Conservation (phyloP, 371 early-diverging fungal species). For the Thermomucor indicae-seudaticae region DNA sequence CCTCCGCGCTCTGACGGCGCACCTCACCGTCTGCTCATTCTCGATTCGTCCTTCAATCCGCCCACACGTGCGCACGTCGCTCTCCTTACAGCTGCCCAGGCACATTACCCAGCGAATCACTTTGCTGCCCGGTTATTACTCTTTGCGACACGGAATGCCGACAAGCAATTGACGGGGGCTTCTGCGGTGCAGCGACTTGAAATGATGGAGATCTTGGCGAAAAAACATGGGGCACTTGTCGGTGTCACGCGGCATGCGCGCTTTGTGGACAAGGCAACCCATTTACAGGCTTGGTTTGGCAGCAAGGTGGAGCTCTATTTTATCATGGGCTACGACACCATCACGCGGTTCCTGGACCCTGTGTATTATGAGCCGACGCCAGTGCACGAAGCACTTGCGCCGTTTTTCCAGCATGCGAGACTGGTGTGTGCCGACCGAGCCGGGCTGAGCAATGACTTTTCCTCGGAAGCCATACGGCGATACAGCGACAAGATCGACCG, state of each 20-base stretch:
- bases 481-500: conserved; percentile 12
- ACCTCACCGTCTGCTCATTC: conserved; percentile 24
- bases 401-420: conserved; percentile 43
- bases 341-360: conserved; percentile 56
- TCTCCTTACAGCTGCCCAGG: conserved; percentile 20
- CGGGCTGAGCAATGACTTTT: conserved; percentile 13
- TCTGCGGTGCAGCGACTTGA: conserved; percentile 38
- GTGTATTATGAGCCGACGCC: conserved; percentile 48
- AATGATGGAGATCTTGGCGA: conserved; percentile 54
- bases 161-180: conserved; percentile 53
- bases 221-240: conserved; percentile 28
- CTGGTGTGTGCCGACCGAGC: conserved; percentile 51
- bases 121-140: conserved; percentile 48
- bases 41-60: conserved; percentile 69
- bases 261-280: conserved; percentile 57
- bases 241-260: conserved; percentile 50
- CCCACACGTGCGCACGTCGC: conserved; percentile 59
- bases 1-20: not conserved
- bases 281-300: conserved; percentile 12
- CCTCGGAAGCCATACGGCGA: conserved; percentile 13
- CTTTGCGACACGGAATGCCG: conserved; percentile 55
- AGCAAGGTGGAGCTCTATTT: conserved; percentile 38
- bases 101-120: conserved; percentile 12
- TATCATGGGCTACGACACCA: conserved; percentile 63
- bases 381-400: conserved; percentile 30